Base-by-base conservation (phyloP, 805 yeast species). In the Candida insectorum region DNA sequence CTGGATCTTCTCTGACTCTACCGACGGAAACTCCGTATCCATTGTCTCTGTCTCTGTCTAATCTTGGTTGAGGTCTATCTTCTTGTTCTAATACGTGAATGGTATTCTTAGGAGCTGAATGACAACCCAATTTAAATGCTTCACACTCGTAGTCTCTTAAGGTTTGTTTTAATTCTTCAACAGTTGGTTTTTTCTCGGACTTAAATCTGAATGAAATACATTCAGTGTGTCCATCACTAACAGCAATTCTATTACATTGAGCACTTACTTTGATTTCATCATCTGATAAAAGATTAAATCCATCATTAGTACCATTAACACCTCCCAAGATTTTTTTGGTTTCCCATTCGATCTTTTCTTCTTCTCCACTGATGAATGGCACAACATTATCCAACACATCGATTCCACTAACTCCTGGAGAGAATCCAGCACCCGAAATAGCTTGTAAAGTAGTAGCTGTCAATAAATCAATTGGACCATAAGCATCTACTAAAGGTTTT, bases 321-420 rank as follows among this genome's bases (percentile, higher is more conserved):
- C 68, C 56, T 44, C 96, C 97, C 51, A 93, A 73, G 45, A 93
- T 93, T 69, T 93, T 93, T 57, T 86, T 85, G 34, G 97, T 88
- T 70, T 93, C 98, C 94, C 95, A 88, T 65, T 93, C 98, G 50
- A 93, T 86, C 68, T 93, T 93, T 49, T 93, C 98, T 67, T 93
- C 98, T 65, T 93, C 98, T 28, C 97, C 97, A 45, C 88, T 72
- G 54, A 93, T 93, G 73, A 69, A 93, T 26, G 98, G 98, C 36
- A 93, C 87, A 47, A 93, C 75, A 65, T 93, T 93, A 65, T 93
- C 98, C 50, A 93, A 72, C 35, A 91, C 79, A 56, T 93, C 97
- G 62, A 93, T 89, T 45, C 95, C 93, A 15, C 96, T 79, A 36
- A 89, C 95, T 59, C 98, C 98, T 31, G 98, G 98, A 7, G 96